These are phyloP conservation scores for Chenopodium suecicum DNA, from an alignment of 148 eudicot genomes.

Conservation along the genomic window DNA sequence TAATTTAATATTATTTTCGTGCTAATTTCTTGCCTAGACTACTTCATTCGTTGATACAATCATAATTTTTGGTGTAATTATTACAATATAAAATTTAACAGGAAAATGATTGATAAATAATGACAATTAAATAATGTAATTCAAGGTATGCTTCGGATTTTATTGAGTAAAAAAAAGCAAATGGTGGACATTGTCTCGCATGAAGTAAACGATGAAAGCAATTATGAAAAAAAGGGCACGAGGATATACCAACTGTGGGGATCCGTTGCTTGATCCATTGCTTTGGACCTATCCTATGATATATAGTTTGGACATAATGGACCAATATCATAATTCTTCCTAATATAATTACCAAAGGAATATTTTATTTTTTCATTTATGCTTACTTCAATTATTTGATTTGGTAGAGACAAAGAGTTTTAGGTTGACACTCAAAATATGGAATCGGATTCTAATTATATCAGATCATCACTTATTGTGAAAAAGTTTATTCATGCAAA, in stretches of 20 bases:
- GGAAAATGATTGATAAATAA: background rate
- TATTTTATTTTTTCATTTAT: background rate
- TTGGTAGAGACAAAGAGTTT: too few species aligned
- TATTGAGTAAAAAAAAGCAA: background rate
- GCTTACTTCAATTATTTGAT: too few species aligned
- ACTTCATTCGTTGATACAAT: background rate
- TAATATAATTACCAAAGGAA: background rate
- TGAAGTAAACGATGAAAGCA: conserved; percentile 1
- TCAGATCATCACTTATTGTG: too few species aligned
- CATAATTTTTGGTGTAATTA: background rate
- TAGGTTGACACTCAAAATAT: too few species aligned
- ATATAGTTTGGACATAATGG: background rate
- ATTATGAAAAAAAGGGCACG: conserved; percentile 16
- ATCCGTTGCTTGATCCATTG: background rate
- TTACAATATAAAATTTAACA: background rate
- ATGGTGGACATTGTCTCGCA: conserved; percentile 3
- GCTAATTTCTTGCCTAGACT: background rate
- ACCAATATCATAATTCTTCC: background rate
- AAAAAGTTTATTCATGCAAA: too few species aligned
- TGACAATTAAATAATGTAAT: too few species aligned
- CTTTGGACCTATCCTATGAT: background rate
- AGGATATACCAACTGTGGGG: conserved; percentile 10
- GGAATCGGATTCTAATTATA: too few species aligned
- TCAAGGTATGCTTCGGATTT: background rate
- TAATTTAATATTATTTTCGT: background rate